Evolutionary conservation across 2,329 filamentous ascomycete genomes (phyloP).

Genomic region (Chaetomium globosum): DNA sequence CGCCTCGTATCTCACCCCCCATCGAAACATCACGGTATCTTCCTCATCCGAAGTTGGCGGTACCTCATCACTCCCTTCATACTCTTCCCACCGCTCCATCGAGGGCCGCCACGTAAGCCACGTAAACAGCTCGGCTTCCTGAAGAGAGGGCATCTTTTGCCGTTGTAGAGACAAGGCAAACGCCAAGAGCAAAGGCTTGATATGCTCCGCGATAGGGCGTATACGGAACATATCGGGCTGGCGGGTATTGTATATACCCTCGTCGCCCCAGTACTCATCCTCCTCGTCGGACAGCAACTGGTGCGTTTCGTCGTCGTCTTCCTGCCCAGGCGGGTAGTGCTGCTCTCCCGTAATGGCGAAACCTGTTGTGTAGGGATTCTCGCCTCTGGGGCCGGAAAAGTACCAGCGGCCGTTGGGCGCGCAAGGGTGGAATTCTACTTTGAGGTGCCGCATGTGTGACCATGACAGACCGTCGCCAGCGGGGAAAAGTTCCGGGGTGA

Average conservation of each 20-base stretch:
- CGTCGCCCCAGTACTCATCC: not conserved
- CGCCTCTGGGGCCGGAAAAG: slow-evolving; percentile 29
- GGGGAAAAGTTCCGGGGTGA: slow-evolving; percentile 26
- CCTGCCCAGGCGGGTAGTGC: slow-evolving; percentile 25
- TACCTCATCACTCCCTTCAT: slow-evolving; percentile 19
- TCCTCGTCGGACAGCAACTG: too few relatives aligned
- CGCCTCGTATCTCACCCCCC: slow-evolving; percentile 25
- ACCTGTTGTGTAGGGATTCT: slow-evolving; percentile 19
- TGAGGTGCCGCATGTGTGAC: slow-evolving; percentile 26
- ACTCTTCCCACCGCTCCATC: not conserved
- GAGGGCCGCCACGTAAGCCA: slow-evolving; percentile 16
- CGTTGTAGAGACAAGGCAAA: slow-evolving; percentile 8
- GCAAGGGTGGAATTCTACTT: slow-evolving; percentile 25
- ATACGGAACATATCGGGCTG: slow-evolving; percentile 3
- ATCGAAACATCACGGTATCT: slow-evolving; percentile 17
- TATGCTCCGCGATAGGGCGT: not conserved
- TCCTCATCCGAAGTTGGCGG: slow-evolving; percentile 8
- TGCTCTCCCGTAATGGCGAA: slow-evolving; percentile 24
- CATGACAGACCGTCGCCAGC: slow-evolving; percentile 12
- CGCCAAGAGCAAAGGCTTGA: slow-evolving; percentile 8
- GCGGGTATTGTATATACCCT: slow-evolving; percentile 2
- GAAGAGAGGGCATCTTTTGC: not conserved
- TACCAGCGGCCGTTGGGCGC: slow-evolving; percentile 28
- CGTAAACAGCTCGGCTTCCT: slow-evolving; percentile 11
- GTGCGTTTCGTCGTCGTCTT: slow-evolving; percentile 16